A percentile compares a stretch with the other conserved stretches of the same genome.
phyloP scores from a whole-genome alignment of 345 rosid species.

The Gossypium australe region DNA sequence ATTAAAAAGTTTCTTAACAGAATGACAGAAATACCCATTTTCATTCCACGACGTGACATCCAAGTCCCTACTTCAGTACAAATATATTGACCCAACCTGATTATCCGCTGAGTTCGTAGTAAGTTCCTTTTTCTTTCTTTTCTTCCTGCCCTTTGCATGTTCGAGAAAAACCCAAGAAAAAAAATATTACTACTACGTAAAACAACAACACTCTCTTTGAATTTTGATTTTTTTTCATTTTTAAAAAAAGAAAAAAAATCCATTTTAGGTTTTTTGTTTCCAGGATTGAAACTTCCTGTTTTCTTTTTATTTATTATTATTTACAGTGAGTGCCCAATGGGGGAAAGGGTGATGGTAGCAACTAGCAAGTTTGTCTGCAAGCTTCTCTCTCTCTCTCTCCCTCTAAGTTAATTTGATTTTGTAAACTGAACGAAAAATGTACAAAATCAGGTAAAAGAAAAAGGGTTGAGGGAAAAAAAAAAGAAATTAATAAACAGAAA shows the following conservation, averaged over 20 bases:
- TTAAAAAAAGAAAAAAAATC: background rate
- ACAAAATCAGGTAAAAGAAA: constrained; percentile 12
- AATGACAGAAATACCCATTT: background rate
- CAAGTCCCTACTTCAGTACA: background rate
- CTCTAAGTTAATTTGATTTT: constrained; percentile 13
- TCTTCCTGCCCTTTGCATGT: constrained; percentile 10
- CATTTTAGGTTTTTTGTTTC: background rate
- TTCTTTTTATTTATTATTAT: background rate
- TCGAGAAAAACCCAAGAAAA: background rate
- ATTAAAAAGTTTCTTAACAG: background rate
- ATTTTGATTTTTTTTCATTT: background rate
- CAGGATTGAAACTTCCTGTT: background rate
- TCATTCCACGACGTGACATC: background rate
- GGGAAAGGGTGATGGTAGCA: constrained; percentile 24
- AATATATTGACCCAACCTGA: background rate
- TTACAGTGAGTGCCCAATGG: constrained; percentile 12
- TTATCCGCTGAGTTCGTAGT: background rate
- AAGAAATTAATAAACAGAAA: no score
- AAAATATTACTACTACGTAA: background rate
- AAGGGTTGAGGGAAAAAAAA: background rate
- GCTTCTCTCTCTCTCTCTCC: constrained; percentile 14
- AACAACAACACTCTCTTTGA: background rate
- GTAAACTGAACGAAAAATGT: background rate
- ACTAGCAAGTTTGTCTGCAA: constrained; percentile 32
- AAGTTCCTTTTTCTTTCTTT: background rate